Evolutionary conservation across 495 filamentous ascomycete genomes (phyloP).

Genomic region (Neurospora sp.): DNA sequence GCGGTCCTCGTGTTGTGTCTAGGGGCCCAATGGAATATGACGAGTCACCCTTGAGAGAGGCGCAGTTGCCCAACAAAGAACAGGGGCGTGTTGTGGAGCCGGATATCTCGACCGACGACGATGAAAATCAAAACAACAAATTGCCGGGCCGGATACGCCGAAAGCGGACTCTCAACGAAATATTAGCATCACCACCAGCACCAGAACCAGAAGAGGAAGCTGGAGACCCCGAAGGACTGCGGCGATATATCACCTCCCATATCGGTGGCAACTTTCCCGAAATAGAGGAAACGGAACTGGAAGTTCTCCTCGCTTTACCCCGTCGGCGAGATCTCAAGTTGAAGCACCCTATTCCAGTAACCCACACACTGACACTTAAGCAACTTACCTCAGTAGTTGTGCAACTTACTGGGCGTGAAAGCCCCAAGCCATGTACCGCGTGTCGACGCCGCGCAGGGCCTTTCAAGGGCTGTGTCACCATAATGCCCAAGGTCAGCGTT

Average conservation of each 20-base stretch:
- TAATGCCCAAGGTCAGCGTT: background rate
- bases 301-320: background rate
- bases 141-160: background rate
- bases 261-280: background rate
- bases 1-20: background rate
- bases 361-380: background rate
- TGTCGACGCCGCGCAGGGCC: conserved; percentile 7
- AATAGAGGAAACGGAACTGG: background rate
- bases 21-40: background rate
- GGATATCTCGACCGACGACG: background rate
- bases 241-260: background rate
- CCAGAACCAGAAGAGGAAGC: background rate
- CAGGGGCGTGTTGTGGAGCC: no score
- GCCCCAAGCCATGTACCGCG: background rate
- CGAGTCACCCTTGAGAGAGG: background rate
- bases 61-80: background rate
- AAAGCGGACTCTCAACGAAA: background rate
- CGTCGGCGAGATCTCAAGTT: background rate
- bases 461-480: conserved; percentile 2
- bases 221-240: background rate
- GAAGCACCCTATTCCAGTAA: background rate
- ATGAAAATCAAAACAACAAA: background rate
- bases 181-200: background rate
- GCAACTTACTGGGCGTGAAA: conserved; percentile 3
- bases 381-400: background rate